Evolutionary conservation across 1,284 basidiomycete species (phyloP), one percentile per base, ranked within the genome.

Genomic region (Marasmius oreades): DNA sequence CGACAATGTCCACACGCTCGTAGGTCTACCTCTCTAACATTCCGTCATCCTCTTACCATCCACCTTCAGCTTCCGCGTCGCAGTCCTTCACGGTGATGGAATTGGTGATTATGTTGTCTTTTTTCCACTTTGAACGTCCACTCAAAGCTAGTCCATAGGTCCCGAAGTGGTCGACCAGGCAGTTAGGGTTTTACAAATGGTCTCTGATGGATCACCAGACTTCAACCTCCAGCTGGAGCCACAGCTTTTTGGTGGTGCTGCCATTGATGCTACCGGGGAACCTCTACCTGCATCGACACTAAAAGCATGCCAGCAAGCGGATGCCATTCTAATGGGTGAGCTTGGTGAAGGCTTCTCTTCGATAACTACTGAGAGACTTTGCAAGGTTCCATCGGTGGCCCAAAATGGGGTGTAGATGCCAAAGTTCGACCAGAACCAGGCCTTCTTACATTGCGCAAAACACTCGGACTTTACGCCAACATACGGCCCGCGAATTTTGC

Each of bases 401-500:
- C 97, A 34, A 98, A 98, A 75, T 99, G 97, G 97, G 95, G 95
- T 44, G 89, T 94, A 2, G 81, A 87, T 55, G 88, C 88, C 62
- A 90, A 92, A 70, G 86, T 98, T 53, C 88, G 97, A 58, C 97
- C 97, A n/a, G 97, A 99, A 73, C 86, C 89, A 63, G 96, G 96
- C 57, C 82, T 99, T 23, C 87, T 99, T 28, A 73, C 78, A n/a
- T 84, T 99, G 52, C 91, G 97, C 67, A 98, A 99, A 74, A 86
- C 84, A 45, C 86, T 98, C 55, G 95, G 94, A 37, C 83, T 98
- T 51, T 98, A 96, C 74, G 96, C 94, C 69, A 99, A 99, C 78
- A 97, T 99, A 70, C 92, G 97, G 36, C 97, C 97, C 5, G 93
- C 94, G 23, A 92, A 91, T 67, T 96, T 99, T 67, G 93, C 93